A percentile compares a stretch with the other conserved stretches of the same genome.
Evolutionary conservation across 2,329 filamentous ascomycete species (phyloP).

Genomic region (Colletotrichum phormii): DNA sequence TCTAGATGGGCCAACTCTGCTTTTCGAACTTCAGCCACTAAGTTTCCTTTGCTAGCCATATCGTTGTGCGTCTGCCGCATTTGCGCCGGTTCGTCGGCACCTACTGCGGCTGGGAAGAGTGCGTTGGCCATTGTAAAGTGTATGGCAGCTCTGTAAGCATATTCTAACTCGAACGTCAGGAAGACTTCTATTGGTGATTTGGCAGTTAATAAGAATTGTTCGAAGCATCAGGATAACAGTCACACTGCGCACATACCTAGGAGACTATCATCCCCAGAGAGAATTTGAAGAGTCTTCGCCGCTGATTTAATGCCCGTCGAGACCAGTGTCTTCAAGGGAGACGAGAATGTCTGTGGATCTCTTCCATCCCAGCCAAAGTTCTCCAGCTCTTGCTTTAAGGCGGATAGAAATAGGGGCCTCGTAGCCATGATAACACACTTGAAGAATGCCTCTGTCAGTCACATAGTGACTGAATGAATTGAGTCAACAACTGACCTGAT

Average conservation of each 20-base stretch:
- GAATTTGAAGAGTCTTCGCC: constrained; percentile 51
- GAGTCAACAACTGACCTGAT: constrained; percentile 45
- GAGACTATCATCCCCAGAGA: constrained; percentile 45
- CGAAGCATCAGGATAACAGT: too few relatives aligned
- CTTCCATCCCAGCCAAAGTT: constrained; percentile 41
- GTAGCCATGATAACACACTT: constrained; percentile 54
- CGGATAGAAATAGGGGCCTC: constrained; percentile 50
- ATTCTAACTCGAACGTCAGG: constrained; percentile 52
- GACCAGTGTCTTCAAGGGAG: constrained; percentile 47
- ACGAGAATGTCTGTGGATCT: constrained; percentile 46
- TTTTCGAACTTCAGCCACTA: constrained; percentile 46
- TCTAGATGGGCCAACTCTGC: constrained; percentile 47
- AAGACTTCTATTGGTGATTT: constrained; percentile 45
- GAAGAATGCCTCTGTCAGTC: background rate
- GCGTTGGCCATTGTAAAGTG: constrained; percentile 51
- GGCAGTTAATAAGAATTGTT: background rate
- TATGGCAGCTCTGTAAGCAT: constrained; percentile 48
- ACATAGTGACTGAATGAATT: background rate
- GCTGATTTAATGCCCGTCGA: constrained; percentile 55
- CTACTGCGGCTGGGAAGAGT: constrained; percentile 46
- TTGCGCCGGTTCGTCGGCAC: constrained; percentile 42
- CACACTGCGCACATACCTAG: constrained; percentile 43
- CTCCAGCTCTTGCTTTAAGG: constrained; percentile 51
- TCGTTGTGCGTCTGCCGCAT: constrained; percentile 42
- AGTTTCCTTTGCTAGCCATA: constrained; percentile 48